Percentiles rank a stretch among this genome's conserved stretches.
Evolutionary conservation across 2,329 filamentous ascomycete species (phyloP).

Genomic region (Calonectria pauciramosa): DNA sequence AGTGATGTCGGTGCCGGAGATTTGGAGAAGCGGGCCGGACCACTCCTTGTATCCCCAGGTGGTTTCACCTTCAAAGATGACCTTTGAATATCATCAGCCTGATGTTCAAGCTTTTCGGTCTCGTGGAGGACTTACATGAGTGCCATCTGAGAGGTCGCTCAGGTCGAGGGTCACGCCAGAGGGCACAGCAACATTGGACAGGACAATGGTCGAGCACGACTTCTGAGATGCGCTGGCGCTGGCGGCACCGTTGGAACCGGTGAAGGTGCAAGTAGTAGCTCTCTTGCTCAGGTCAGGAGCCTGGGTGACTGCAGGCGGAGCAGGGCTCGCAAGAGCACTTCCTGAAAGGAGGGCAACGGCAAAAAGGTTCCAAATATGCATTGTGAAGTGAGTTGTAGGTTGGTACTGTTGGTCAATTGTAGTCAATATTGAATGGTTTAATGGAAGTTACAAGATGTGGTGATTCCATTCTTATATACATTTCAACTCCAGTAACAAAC

Average conservation of each 20-base stretch:
- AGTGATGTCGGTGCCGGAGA: constrained; percentile 37
- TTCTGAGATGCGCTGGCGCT: constrained; percentile 31
- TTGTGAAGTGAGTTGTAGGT: background rate
- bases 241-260: constrained; percentile 35
- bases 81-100: constrained; percentile 6
- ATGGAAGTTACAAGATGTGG: background rate
- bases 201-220: constrained; percentile 36
- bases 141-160: constrained; percentile 35
- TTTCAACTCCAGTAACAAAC: background rate
- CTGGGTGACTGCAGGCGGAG: constrained; percentile 20
- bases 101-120: rapidly evolving
- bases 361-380: background rate
- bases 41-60: constrained; percentile 45
- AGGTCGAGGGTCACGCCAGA: constrained; percentile 39
- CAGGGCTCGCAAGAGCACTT: constrained; percentile 9
- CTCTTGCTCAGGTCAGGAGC: constrained; percentile 35
- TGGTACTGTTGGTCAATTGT: background rate
- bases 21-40: constrained; percentile 38
- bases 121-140: constrained; percentile 22
- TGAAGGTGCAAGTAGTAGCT: constrained; percentile 36
- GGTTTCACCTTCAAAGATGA: constrained; percentile 40
- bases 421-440: background rate
- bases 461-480: background rate
- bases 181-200: constrained; percentile 35
- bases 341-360: background rate